Conservation (phyloP, 306 rosid species). For the Vigna hirtella region DNA sequence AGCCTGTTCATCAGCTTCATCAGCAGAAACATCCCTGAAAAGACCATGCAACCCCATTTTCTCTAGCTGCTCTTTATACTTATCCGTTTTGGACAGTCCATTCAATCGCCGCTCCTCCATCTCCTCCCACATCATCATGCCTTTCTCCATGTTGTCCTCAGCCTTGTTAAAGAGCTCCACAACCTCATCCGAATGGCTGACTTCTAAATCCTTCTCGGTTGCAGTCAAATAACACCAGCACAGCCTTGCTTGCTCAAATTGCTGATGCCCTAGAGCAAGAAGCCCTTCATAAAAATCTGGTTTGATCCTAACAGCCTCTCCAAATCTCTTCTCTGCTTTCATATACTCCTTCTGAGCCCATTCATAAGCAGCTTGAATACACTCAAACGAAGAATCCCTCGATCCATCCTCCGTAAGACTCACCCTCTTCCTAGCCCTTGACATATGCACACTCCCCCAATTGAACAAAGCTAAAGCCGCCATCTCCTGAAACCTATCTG, state of each 20-base stretch:
- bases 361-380: constrained; percentile 62
- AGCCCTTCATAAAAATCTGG: constrained; percentile 81
- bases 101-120: constrained; percentile 81
- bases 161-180: constrained; percentile 84
- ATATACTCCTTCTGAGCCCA: constrained; percentile 83
- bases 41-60: constrained; percentile 73
- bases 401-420: constrained; percentile 62
- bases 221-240: constrained; percentile 78
- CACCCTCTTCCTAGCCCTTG: constrained; percentile 75
- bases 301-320: constrained; percentile 76
- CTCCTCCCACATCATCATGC: constrained; percentile 89
- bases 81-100: constrained; percentile 78
- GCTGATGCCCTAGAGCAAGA: constrained; percentile 91
- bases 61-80: constrained; percentile 61
- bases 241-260: constrained; percentile 90
- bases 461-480: constrained; percentile 88
- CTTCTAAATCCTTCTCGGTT: constrained; percentile 56
- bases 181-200: constrained; percentile 63
- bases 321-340: constrained; percentile 72
- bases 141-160: constrained; percentile 92
- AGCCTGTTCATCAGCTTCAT: constrained; percentile 78
- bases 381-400: constrained; percentile 59
- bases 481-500: constrained; percentile 92
- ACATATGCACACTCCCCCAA: constrained; percentile 94
- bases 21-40: constrained; percentile 67